Evolutionary conservation across 441 rosid species (phyloP).

Genomic region (Jatropha multifida): DNA sequence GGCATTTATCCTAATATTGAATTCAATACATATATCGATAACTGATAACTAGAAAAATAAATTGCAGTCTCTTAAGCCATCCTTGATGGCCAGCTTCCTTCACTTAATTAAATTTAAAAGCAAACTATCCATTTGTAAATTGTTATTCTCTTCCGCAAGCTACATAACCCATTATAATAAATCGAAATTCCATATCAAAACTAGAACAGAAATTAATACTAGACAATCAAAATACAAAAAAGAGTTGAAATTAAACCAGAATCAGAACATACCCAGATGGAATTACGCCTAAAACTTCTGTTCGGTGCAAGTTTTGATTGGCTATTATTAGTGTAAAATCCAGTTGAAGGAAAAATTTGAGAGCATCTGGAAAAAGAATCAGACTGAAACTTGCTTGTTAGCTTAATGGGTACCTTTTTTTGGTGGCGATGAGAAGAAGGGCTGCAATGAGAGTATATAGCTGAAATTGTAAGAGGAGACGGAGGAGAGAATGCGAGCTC

Average conservation of each 20-base stretch:
- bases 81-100: background rate
- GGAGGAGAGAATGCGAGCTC: conserved; percentile 56
- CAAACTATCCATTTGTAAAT: background rate
- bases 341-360: conserved; percentile 30
- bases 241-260: conserved; percentile 6
- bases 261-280: conserved; percentile 52
- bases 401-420: conserved; percentile 31
- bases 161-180: background rate
- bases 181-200: background rate
- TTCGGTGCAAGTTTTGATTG: conserved; percentile 36
- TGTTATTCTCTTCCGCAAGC: background rate
- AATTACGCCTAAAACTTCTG: conserved; percentile 31
- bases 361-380: conserved; percentile 28
- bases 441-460: conserved; percentile 32
- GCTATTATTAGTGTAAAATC: conserved; percentile 34
- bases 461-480: conserved; percentile 43
- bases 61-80: background rate
- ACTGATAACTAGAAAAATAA: background rate
- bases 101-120: background rate
- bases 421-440: conserved; percentile 31
- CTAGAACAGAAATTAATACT: background rate
- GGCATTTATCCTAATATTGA: background rate
- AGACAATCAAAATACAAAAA: background rate
- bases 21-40: background rate
- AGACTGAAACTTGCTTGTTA: conserved; percentile 16